Percentiles rank a stretch among this genome's conserved stretches.
Evolutionary conservation across 805 yeast genomes (phyloP).

Genomic region (Candida germanica): DNA sequence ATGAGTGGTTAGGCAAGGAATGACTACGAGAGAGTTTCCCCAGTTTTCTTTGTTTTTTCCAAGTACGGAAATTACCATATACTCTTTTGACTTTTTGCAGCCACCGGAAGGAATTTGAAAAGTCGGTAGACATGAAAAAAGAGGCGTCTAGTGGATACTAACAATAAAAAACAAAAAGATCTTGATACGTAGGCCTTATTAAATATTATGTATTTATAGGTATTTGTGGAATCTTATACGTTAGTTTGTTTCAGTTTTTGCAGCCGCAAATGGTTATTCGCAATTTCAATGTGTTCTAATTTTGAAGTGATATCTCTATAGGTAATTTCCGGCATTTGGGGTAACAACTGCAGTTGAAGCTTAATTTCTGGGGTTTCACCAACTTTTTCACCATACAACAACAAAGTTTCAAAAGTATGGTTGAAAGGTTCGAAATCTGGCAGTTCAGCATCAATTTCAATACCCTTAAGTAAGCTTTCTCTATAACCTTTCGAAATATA

Average conservation of each 20-base stretch:
- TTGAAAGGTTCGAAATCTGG: slow-evolving; percentile 18
- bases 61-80: no score
- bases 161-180: no score
- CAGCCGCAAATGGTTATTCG: slow-evolving; percentile 3
- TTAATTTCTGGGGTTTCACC: slow-evolving; percentile 1
- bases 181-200: no score
- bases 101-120: no score
- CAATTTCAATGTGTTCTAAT: slow-evolving; percentile 7
- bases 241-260: neutral
- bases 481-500: slow-evolving; percentile 22
- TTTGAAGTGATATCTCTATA: slow-evolving; percentile 4
- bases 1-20: no score
- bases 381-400: slow-evolving; percentile 12
- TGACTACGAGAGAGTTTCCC: no score
- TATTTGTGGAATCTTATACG: no score
- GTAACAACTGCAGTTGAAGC: slow-evolving; percentile 1
- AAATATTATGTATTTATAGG: no score
- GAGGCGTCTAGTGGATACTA: no score
- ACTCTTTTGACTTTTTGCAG: no score
- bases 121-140: no score
- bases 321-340: neutral
- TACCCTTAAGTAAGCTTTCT: slow-evolving; percentile 23
- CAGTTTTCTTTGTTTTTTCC: no score
- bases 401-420: slow-evolving; percentile 27
- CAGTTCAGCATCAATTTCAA: slow-evolving; percentile 20